Evolutionary conservation across 768 basidiomycete species (phyloP).

Genomic region (Albatrellus ellisii): DNA sequence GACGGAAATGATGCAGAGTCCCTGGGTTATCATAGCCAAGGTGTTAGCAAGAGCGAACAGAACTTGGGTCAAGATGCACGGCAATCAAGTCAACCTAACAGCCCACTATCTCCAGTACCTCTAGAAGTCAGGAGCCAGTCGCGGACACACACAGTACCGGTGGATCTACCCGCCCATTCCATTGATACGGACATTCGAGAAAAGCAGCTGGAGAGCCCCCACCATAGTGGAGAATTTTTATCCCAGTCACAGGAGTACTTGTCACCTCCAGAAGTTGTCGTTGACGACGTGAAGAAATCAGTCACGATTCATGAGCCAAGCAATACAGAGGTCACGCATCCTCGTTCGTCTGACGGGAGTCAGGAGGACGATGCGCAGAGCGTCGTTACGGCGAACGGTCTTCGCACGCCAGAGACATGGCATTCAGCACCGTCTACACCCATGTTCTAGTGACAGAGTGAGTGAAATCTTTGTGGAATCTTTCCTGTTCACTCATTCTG

Average conservation of each 20-base stretch:
- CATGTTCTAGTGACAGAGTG: too few relatives aligned
- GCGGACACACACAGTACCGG: background rate
- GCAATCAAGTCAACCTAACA: too few relatives aligned
- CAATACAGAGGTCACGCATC: background rate
- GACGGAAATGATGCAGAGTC: background rate
- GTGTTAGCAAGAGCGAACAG: background rate
- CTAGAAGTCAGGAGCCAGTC: background rate
- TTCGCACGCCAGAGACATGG: constrained; percentile 2
- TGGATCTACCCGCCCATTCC: background rate
- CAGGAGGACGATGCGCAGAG: constrained; percentile 2
- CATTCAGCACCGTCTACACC: constrained; percentile 12
- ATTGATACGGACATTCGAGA: background rate
- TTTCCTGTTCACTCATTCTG: too few relatives aligned
- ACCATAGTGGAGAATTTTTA: too few relatives aligned
- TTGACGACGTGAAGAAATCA: too few relatives aligned
- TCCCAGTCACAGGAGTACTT: too few relatives aligned
- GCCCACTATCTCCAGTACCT: background rate
- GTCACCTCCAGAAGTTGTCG: too few relatives aligned
- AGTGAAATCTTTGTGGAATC: too few relatives aligned
- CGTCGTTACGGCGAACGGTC: background rate
- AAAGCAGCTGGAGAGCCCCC: too few relatives aligned
- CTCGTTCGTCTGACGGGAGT: background rate
- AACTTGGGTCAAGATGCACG: too few relatives aligned
- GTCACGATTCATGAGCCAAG: background rate
- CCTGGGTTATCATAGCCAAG: background rate